These are phyloP conservation scores for Geotrichum fermentans DNA, from an alignment of 1,139 yeast genomes.

Conservation along the genomic window DNA sequence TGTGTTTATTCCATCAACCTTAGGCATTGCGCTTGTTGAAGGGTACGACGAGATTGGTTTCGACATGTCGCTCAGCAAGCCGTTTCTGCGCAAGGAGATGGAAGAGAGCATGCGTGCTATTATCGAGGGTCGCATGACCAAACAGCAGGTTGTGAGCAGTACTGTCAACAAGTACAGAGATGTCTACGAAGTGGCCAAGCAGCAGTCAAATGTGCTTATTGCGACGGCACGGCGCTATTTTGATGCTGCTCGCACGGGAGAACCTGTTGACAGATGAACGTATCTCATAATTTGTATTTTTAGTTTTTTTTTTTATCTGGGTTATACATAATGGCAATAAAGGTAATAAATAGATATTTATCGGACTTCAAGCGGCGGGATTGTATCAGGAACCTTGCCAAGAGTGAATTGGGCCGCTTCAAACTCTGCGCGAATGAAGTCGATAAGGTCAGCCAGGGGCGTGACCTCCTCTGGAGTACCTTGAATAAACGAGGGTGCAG, in stretches of 20 bases:
- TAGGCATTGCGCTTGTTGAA: slow-evolving; percentile 84
- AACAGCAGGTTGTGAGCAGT: slow-evolving; percentile 52
- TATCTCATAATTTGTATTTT: too few relatives aligned
- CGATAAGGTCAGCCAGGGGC: slow-evolving; percentile 41
- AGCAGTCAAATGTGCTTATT: slow-evolving; percentile 26
- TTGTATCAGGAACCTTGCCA: slow-evolving; percentile 71
- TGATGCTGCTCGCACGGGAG: not conserved
- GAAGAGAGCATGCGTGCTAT: slow-evolving; percentile 65
- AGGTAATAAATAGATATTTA: slow-evolving; percentile 23
- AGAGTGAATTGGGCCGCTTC: slow-evolving; percentile 48
- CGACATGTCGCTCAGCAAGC: slow-evolving; percentile 74
- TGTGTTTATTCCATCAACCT: slow-evolving; percentile 63
- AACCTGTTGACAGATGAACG: too few relatives aligned
- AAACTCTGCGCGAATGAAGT: slow-evolving; percentile 48
- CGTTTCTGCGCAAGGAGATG: slow-evolving; percentile 73
- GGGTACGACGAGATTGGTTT: slow-evolving; percentile 80
- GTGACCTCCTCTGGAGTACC: slow-evolving; percentile 39
- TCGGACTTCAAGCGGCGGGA: slow-evolving; percentile 61
- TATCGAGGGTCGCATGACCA: slow-evolving; percentile 57
- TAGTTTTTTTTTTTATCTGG: too few relatives aligned
- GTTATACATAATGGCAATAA: not conserved
- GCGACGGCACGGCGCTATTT: slow-evolving; percentile 14
- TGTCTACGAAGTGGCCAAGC: slow-evolving; percentile 35
- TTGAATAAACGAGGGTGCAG: slow-evolving; percentile 33
- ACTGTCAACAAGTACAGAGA: slow-evolving; percentile 58